phyloP scores from a whole-genome alignment of 2,329 filamentous ascomycete species.

The Blastomyces emzantsi region DNA sequence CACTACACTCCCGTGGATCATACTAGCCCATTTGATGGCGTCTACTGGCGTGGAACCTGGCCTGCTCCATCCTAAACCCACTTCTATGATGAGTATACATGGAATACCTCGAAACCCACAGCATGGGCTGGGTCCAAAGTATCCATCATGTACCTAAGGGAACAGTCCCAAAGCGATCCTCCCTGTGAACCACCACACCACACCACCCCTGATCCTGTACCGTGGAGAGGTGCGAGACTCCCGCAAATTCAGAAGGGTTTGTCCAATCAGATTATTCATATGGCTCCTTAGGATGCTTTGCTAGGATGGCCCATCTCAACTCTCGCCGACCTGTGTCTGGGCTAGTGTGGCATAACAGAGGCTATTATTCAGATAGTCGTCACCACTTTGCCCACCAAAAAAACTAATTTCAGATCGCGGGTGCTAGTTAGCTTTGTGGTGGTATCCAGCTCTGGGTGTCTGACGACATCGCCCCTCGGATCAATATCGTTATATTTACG shows the following conservation, averaged over 20 bases:
- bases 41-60: slow-evolving; percentile 3
- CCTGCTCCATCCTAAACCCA: neutral
- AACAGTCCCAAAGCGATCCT: neutral
- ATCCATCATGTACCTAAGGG: slow-evolving; percentile 3
- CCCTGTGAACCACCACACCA: neutral
- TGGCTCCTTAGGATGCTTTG: neutral
- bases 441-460: slow-evolving; percentile 2
- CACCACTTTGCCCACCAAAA: slow-evolving; percentile 1
- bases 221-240: neutral
- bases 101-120: slow-evolving; percentile 2
- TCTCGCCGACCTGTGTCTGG: slow-evolving; percentile 2
- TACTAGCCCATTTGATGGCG: neutral
- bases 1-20: slow-evolving; percentile 1
- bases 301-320: slow-evolving; percentile 2
- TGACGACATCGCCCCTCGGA: slow-evolving; percentile 8
- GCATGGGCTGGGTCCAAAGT: slow-evolving; percentile 2
- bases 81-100: neutral
- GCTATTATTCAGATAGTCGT: slow-evolving; percentile 7
- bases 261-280: neutral
- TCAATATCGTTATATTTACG: neutral
- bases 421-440: neutral
- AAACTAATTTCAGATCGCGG: slow-evolving; percentile 5
- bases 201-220: slow-evolving; percentile 3
- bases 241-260: neutral
- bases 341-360: neutral